phyloP scores from a whole-genome alignment of 2,329 filamentous ascomycete genomes.

The Emydomyces testavorans region DNA sequence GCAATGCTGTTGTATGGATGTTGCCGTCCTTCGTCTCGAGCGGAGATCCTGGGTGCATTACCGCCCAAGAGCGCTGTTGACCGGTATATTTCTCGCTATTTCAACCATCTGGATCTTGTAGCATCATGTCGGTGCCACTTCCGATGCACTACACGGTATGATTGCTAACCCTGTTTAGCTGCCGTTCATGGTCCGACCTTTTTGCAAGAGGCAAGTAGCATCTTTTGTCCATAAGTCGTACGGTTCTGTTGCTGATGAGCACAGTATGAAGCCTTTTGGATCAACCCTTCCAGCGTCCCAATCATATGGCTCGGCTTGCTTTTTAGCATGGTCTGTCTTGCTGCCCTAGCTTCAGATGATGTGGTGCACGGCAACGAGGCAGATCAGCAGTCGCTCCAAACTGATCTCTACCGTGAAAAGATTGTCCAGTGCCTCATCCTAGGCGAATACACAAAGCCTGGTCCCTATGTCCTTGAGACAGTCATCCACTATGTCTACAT shows the following conservation, averaged over 20 bases:
- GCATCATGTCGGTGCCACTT: conserved; percentile 19
- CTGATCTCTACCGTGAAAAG: conserved; percentile 20
- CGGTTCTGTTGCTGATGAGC: conserved; percentile 11
- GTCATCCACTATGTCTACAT: conserved; percentile 46
- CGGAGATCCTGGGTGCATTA: conserved; percentile 26
- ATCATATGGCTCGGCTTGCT: conserved; percentile 38
- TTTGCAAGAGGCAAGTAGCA: conserved; percentile 23
- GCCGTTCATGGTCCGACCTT: conserved; percentile 23
- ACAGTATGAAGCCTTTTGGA: conserved; percentile 37
- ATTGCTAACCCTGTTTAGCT: conserved; percentile 18
- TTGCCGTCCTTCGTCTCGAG: conserved; percentile 17
- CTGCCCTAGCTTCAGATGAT: conserved; percentile 8
- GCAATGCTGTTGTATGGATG: not conserved
- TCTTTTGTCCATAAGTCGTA: no score
- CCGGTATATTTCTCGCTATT: conserved; percentile 25
- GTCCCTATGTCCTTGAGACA: conserved; percentile 43
- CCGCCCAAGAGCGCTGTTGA: conserved; percentile 17
- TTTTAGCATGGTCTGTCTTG: conserved; percentile 31
- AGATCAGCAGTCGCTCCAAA: conserved; percentile 13
- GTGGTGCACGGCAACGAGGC: no score
- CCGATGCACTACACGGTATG: conserved; percentile 16
- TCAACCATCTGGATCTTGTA: conserved; percentile 25
- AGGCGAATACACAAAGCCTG: conserved; percentile 44
- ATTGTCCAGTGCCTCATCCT: conserved; percentile 45
- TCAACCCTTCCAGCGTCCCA: conserved; percentile 26